Base-by-base conservation (phyloP, 208 protist genomes). In the Trypanosoma lewisi region DNA sequence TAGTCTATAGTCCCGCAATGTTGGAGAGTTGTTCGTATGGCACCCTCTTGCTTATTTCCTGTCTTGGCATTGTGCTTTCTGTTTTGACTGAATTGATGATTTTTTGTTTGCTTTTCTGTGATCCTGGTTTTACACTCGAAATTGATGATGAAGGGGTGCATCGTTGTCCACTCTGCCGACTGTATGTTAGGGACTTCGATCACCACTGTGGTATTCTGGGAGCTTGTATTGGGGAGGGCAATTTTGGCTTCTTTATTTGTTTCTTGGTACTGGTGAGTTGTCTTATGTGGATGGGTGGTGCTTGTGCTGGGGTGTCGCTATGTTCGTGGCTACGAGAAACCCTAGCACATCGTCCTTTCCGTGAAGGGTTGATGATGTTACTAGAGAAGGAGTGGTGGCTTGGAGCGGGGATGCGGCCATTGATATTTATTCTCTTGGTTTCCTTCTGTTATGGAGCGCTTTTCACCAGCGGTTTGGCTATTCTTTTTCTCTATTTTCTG, bases 161-260 rank as follows among this genome's bases (percentile, higher is more conserved):
- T 57, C 56, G 30, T 1, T 93, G 85, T 45, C 71, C 69, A 31
- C 34, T 77, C 0, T 93, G 85, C 52, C 42, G 56, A 9, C 14
- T 77, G n/a, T 68, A 67, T 14, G 80, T 96, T 25, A 54, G 77
- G 11, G 79, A 82, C 39, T 96, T 83, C 52, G 90, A 96, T 58
- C 90, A 96, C 54, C 90, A 96, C 51, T 96, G 90, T 70, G 63
- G 53, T 28, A 71, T 85, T 25, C 9, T 93, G 9, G 85, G 85
- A 2, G 78, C 55, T 2, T 94, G 87, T 73, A 80, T 96, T 23
- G 90, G 79, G 0, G 63, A 55, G n/a, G 67, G 85, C 0, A 96
- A 84, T 37, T 83, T 89, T 65, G 59, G 67, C 16, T 96, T 85
- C 67, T 94, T 96, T 54, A 53, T 91, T 36, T 42, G 67, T 7